Evolutionary conservation across 2,329 filamentous ascomycete genomes (phyloP).

Genomic region (Colletotrichum costaricense): DNA sequence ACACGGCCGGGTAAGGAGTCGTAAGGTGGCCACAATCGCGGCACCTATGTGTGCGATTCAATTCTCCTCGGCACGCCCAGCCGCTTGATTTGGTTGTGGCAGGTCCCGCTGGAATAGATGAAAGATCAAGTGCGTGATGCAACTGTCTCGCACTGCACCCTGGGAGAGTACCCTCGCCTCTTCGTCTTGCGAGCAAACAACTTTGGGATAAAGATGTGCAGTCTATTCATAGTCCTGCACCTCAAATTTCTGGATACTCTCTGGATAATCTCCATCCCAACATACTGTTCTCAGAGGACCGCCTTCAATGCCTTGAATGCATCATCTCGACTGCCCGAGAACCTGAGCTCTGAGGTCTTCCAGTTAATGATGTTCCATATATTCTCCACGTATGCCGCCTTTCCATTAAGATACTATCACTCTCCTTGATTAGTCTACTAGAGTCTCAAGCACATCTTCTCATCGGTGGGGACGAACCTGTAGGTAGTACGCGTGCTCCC

Average conservation of each 20-base stretch:
- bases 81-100: neutral
- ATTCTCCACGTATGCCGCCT: constrained; percentile 79
- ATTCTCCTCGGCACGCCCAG: neutral
- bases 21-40: constrained; percentile 1
- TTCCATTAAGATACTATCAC: constrained; percentile 79
- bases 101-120: neutral
- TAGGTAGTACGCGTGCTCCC: constrained; percentile 93
- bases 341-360: constrained; percentile 76
- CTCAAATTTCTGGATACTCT: neutral
- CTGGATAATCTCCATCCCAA: neutral
- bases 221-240: no score
- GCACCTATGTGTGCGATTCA: neutral
- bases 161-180: no score
- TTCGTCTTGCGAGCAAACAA: neutral
- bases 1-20: constrained; percentile 6
- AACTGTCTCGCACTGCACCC: neutral
- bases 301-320: constrained; percentile 58
- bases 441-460: neutral
- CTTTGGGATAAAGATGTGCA: neutral
- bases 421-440: constrained; percentile 24
- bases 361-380: constrained; percentile 86
- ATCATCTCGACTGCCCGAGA: constrained; percentile 59
- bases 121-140: neutral
- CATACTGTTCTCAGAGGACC: constrained; percentile 46
- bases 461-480: constrained; percentile 61